Evolutionary conservation across 768 basidiomycete species (phyloP), one percentile per base, ranked within the genome.

Genomic region (Amanita thiersii): DNA sequence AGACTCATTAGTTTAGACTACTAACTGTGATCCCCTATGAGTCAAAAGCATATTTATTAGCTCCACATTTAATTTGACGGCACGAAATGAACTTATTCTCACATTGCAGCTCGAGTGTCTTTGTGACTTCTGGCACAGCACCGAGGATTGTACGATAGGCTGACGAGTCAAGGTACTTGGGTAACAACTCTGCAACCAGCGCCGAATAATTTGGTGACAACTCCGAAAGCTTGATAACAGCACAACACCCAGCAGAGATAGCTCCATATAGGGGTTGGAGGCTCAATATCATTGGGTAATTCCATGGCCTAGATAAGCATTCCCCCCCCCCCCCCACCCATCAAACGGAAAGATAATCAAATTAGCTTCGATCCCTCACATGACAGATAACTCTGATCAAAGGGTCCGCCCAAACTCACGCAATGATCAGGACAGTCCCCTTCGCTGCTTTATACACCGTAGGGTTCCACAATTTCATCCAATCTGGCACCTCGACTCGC

Each of bases 191-290:
- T 0, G 73, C 68, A 2, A 87, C 47, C 3, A 83, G 66, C 2
- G 59, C 50, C 0, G 76, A 66, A 43, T 63, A 65, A 30, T 66
- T 57, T 0, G 80, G 73, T 0, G 66, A 56, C 35, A 75, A 52
- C 52, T 88, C 86, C 5, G 83, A 85, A 0, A 73, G 70, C 52
- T 88, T 87, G 51, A 86, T 34, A 6, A 77, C 67, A 0, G 69
- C 72, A n/a, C 77, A 69, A 50, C 80, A 83, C 0, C 86, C 86
- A 1, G 84, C 83, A 0, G 82, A 68, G 37, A 89, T 81, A 1
- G 86, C 86, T 3, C 84, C 85, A 37, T 72, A 65, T 15, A 81
- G 59, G 2, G 83, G 81, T 28, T 71, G 69, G 4, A 83, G 55
- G 52, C 59, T 64, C 23, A 81, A 65, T 7, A 75, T 59, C 38